Evolutionary conservation across 2,329 filamentous ascomycete genomes (phyloP), one percentile per base, ranked within the genome.

Genomic region (Colletotrichum lentis): DNA sequence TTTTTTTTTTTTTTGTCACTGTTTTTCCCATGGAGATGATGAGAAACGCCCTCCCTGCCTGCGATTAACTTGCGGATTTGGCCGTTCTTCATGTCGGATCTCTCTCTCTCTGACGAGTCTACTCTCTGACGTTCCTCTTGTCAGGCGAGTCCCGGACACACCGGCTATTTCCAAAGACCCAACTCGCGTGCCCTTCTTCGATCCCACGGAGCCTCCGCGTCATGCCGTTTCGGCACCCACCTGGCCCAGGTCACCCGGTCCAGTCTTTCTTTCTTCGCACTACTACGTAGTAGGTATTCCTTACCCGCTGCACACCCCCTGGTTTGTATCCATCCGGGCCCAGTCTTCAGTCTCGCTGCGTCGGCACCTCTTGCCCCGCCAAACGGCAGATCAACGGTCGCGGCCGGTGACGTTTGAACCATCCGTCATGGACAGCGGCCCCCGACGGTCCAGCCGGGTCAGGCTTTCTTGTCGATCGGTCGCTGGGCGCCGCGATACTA

Each of bases 61-160:
- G 18, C 27, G 11, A 20, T 16, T n/a, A 44, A 27, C 16, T 24
- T 14, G 31, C 39, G 27, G 20, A 41, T 8, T 52, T 47, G 37
- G 27, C 56, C 62, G 35, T 31, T 18, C 5, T 11, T 3, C 8
- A n/a, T 16, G 11, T 14, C 31, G 14, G 24, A n/a, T 35, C 31
- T 55, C 54, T 64, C 49, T 20, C 22, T 24, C 20, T 14, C n/a
- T n/a, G n/a, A n/a, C n/a, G n/a, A n/a, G n/a, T n/a, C n/a, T n/a
- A n/a, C 3, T 22, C 50, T 35, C 49, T 35, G 12, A 39, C 35
- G 22, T 39, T 50, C 62, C 27, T 22, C 53, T 35, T 56, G 60
- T 66, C 62, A 69, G 62, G 57, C 39, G 62, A 69, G 66, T 35
- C 31, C 66, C 62, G 12, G 55, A 35, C 47, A 27, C 53, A 54